Base-by-base conservation (phyloP, 192 early-diverging fungal genomes). In the Podila clonocystis region DNA sequence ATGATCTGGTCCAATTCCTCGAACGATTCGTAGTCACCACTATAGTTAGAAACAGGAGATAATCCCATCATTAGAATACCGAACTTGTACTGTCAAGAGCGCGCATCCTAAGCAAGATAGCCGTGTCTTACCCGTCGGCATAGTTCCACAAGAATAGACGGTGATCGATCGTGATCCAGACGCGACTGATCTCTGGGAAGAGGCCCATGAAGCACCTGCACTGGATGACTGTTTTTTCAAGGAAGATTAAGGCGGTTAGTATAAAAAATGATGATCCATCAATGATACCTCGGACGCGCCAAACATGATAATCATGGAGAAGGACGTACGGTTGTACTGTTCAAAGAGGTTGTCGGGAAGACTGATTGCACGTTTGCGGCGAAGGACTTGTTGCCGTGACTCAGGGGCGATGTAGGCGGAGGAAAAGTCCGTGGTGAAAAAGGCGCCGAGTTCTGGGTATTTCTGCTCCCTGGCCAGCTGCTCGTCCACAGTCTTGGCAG, bases 141-240 rank as follows among this genome's bases (percentile, higher is more conserved):
- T 95, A 98, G 82, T 99, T 94, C 96, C 96, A 97, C 41, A 99
- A 80, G 73, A 94, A 97, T 33, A 98, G 86, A 36, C 90, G 85
- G 75, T 95, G 91, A 82, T 96, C 95, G 58, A 99, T 92, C 2
- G 94, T 94, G 48, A 98, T 94, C 94, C 96, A 99, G 19, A 93
- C 96, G 26, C 93, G 91, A 60, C 93, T 85, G 63, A 99, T 93
- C 67, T 96, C 94, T 15, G 96, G 94, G 38, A 96, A 95, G 24
- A 99, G 78, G 2, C 97, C 97, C 89, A 96, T 93, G 78, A 95
- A 97, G 69, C 91, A 91, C 60, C 90, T 88, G 67, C 89, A 93
- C 80, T 94, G 87, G 1, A 95, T 65, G 28, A 80, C 77, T 80
- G 72, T 55, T 22, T 55, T 24, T 24, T 11, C 52, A 26, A 55